Evolutionary conservation across 352 stramenopile species (phyloP).

Genomic region (Pythium sukuiense): DNA sequence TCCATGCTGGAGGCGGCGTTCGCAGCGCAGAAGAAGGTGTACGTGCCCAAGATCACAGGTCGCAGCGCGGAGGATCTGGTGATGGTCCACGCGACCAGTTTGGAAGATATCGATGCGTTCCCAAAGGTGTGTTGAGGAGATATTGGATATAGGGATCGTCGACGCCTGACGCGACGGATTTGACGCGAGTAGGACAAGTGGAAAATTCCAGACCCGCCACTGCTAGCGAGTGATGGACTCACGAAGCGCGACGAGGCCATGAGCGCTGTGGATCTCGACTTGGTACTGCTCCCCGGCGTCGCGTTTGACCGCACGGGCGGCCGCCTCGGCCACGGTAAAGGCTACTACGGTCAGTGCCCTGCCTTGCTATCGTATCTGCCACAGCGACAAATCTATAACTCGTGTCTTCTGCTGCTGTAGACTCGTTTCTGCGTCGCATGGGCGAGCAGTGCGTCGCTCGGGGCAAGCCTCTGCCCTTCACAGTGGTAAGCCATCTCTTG

Average conservation of each 20-base stretch:
- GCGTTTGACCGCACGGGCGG: constrained; percentile 79
- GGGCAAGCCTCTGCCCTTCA: constrained; percentile 41
- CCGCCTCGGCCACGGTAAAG: constrained; percentile 85
- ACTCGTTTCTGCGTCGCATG: constrained; percentile 72
- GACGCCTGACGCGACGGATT: background rate
- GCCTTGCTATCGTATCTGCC: background rate
- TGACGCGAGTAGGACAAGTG: constrained; percentile 71
- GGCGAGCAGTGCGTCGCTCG: constrained; percentile 44
- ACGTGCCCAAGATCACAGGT: constrained; percentile 87
- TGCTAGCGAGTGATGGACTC: constrained; percentile 27
- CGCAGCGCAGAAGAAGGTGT: constrained; percentile 67
- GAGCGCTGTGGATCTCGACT: constrained; percentile 51
- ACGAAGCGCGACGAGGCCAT: constrained; percentile 44
- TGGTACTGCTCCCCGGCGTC: constrained; percentile 82
- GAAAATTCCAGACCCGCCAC: constrained; percentile 80
- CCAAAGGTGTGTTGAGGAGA: constrained; percentile 51
- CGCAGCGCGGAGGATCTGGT: constrained; percentile 61
- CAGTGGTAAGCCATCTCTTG: constrained; percentile 47
- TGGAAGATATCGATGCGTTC: constrained; percentile 74
- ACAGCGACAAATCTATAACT: no score
- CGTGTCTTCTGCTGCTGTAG: constrained; percentile 23
- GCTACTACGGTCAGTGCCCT: constrained; percentile 74
- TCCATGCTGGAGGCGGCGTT: constrained; percentile 60
- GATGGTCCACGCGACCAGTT: constrained; percentile 70
- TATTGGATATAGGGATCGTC: no score